A percentile compares a stretch with the other conserved stretches of the same genome.
Conservation (phyloP, 2,329 filamentous ascomycete species). For the Magnaporthales sp. region DNA sequence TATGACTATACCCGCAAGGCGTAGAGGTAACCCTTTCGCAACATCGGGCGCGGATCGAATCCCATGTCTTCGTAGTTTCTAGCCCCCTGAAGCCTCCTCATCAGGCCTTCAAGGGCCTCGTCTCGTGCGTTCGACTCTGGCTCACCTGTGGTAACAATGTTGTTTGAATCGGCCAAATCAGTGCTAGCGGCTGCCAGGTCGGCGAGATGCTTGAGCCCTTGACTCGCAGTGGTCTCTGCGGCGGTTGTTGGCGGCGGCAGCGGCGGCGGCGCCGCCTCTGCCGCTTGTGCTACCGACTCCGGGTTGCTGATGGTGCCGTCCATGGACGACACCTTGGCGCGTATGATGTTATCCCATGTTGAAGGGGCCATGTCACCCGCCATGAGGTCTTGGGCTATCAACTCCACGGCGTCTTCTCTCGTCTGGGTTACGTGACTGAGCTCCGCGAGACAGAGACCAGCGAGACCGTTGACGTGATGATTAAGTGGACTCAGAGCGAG, state of each 20-base stretch:
- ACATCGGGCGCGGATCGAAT: conserved; percentile 28
- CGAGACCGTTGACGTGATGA: conserved; percentile 56
- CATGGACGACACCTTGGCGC: conserved; percentile 40
- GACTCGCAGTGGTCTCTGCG: conserved; percentile 33
- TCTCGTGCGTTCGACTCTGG: conserved; percentile 12
- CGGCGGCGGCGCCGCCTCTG: conserved; percentile 12
- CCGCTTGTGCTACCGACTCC: not conserved
- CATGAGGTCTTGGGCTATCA: conserved; percentile 46
- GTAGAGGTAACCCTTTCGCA: conserved; percentile 28
- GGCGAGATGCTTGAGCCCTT: conserved; percentile 41
- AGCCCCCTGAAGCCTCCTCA: not conserved
- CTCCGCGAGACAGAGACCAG: conserved; percentile 29
- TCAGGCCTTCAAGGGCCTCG: conserved; percentile 9
- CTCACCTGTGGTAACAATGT: conserved; percentile 8
- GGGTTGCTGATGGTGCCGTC: not conserved
- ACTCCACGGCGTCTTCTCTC: conserved; percentile 45
- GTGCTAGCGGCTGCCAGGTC: conserved; percentile 34
- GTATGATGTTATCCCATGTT: conserved; percentile 49
- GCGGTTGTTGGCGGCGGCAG: conserved; percentile 5
- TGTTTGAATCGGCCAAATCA: conserved; percentile 14
- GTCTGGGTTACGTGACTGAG: conserved; percentile 14
- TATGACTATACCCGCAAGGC: conserved; percentile 6
- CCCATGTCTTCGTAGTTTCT: conserved; percentile 31
- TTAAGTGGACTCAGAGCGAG: conserved; percentile 47
- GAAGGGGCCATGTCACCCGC: conserved; percentile 40